Conservation (phyloP, 768 basidiomycete species). For the Calocybe cyanea region DNA sequence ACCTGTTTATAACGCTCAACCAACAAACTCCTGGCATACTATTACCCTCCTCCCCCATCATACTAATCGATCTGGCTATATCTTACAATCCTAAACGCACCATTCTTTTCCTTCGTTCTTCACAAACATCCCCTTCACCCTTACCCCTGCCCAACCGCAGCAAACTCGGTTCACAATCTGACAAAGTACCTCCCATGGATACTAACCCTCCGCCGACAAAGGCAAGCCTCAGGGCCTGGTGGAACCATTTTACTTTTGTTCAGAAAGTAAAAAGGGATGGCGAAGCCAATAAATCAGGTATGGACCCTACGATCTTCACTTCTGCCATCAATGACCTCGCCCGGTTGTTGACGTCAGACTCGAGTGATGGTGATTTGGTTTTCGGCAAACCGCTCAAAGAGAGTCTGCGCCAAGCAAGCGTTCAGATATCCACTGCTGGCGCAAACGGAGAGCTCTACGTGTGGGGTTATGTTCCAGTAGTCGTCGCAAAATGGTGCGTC, state of each 20-base stretch:
- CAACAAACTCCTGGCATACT: not conserved
- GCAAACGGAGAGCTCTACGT: constrained; percentile 80
- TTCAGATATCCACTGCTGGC: constrained; percentile 90
- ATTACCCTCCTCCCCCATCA: not conserved
- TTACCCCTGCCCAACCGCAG: constrained; percentile 11
- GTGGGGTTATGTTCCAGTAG: constrained; percentile 94
- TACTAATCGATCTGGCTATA: constrained; percentile 18
- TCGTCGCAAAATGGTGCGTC: constrained; percentile 92
- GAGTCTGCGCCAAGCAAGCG: constrained; percentile 81
- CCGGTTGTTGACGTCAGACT: constrained; percentile 1
- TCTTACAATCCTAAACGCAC: constrained; percentile 10
- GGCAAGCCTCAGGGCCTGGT: constrained; percentile 75
- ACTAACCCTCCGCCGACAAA: constrained; percentile 36
- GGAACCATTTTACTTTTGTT: constrained; percentile 68
- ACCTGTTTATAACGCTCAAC: constrained; percentile 4
- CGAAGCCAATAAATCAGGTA: constrained; percentile 38
- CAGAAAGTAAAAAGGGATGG: constrained; percentile 59
- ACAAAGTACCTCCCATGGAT: constrained; percentile 10
- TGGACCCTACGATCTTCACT: constrained; percentile 15
- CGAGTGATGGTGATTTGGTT: constrained; percentile 35
- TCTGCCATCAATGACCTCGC: not conserved
- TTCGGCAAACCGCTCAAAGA: constrained; percentile 86
- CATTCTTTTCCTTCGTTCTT: constrained; percentile 14
- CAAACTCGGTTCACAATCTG: constrained; percentile 5
- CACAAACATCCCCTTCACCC: constrained; percentile 1